Percentiles rank a stretch among this genome's conserved stretches.
These are phyloP conservation scores for Phytophthora pluvialis DNA, from an alignment of 352 stramenopile genomes.

Conservation along the genomic window DNA sequence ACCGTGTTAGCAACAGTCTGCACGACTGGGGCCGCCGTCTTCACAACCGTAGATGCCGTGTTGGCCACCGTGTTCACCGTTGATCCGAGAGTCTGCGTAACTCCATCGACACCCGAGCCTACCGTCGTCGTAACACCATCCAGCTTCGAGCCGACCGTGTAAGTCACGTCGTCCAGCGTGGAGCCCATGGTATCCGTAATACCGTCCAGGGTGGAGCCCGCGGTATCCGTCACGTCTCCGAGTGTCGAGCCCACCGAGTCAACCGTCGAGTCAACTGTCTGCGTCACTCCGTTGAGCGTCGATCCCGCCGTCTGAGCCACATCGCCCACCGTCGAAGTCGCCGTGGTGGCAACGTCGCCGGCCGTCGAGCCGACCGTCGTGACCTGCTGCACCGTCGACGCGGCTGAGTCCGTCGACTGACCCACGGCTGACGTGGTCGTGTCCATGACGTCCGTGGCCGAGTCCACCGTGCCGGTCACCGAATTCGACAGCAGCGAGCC, in stretches of 20 bases:
- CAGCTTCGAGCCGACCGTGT: conserved; percentile 16
- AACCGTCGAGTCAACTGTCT: neutral
- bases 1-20: conserved; percentile 1
- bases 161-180: conserved; percentile 9
- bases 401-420: neutral
- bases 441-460: conserved; percentile 20
- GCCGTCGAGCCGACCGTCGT: conserved; percentile 8
- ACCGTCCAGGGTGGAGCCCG: conserved; percentile 6
- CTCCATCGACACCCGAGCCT: conserved; percentile 7
- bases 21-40: conserved; percentile 5
- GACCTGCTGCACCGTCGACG: conserved; percentile 12
- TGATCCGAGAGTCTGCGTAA: conserved; percentile 12
- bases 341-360: neutral
- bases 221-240: conserved; percentile 3
- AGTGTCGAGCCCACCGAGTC: conserved; percentile 7
- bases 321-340: conserved; percentile 6
- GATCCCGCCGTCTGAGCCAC: conserved; percentile 8
- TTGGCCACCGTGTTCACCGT: conserved; percentile 3
- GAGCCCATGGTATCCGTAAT: conserved; percentile 2
- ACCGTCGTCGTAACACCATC: conserved; percentile 7
- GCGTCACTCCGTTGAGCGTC: neutral
- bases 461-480: conserved; percentile 24
- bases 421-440: no score
- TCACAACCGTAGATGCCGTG: conserved; percentile 1
- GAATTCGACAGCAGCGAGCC: conserved; percentile 27